Percentiles rank a stretch among this genome's conserved stretches.
These are phyloP conservation scores for Cubamyces lactineus DNA, from an alignment of 768 basidiomycete species.

Conservation along the genomic window DNA sequence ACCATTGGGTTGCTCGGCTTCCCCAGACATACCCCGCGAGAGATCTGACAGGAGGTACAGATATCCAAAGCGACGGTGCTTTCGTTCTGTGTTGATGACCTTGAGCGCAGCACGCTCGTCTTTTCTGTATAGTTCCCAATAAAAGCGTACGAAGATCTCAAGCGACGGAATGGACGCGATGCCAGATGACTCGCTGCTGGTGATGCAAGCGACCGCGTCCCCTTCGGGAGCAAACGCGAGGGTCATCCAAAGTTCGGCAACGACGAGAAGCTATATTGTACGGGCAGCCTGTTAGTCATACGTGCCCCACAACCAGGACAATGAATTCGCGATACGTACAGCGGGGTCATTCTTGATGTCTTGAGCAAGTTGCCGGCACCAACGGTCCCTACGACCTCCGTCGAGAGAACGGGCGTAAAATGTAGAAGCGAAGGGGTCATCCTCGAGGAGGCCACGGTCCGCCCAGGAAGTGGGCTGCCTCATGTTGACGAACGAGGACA, in stretches of 20 bases:
- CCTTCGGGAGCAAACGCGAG: slow-evolving; percentile 14
- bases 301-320: too few relatives aligned
- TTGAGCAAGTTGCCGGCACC: slow-evolving; percentile 9
- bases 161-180: background rate
- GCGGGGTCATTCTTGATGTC: background rate
- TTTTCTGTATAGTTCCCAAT: slow-evolving; percentile 26
- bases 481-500: background rate
- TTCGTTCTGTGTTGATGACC: slow-evolving; percentile 16
- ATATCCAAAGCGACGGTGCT: slow-evolving; percentile 16
- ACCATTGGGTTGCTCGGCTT: too few relatives aligned
- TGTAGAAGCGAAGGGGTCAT: slow-evolving; percentile 29
- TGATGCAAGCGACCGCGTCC: background rate
- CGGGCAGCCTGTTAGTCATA: too few relatives aligned
- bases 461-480: slow-evolving; percentile 9
- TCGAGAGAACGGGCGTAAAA: slow-evolving; percentile 17
- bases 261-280: background rate
- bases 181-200: background rate
- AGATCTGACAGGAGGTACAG: slow-evolving; percentile 3
- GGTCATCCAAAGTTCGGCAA: slow-evolving; percentile 4
- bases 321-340: background rate
- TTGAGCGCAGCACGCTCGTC: slow-evolving; percentile 8
- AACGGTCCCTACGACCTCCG: background rate
- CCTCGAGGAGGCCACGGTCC: slow-evolving; percentile 27
- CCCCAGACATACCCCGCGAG: background rate
- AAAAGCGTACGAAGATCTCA: slow-evolving; percentile 33